Base-by-base conservation (phyloP, 371 early-diverging fungal genomes). In the Mortierella sp. region DNA sequence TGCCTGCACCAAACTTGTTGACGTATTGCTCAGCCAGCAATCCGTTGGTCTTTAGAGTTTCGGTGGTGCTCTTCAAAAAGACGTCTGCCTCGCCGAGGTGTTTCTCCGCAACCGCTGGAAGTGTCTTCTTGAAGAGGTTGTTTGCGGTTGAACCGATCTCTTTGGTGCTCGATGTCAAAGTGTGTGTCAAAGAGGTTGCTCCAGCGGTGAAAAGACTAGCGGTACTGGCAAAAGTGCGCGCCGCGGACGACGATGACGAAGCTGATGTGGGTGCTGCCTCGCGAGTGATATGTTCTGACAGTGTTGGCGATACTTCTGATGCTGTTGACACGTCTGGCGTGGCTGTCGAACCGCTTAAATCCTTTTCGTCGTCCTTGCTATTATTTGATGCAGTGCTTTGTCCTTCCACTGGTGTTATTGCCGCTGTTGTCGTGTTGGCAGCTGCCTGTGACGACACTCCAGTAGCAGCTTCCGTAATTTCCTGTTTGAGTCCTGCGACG, bases 11-110 rank as follows among this genome's bases (percentile, higher is more conserved):
- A 72, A 86, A 69, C 61, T 82, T 81, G 77, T 86, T 86, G 77
- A 86, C 86, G 26, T 86, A 86, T 40, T 86, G 86, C 69, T 86
- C 86, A 13, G 86, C 86, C 40, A 86, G n/a, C 59, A 81, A 37
- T 40, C 86, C 86, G 26, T 86, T 86, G 37, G 82, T 73, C 75
- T 82, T 86, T 26, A 86, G 69, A 0, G 82, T 46, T 50, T 86
- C 86, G 19, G 86, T 82, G 19, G 86, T 86, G 74, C 61, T 78
- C 73, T 81, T 86, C 71, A 86, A 46, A 69, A 86, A 82, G 34
- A 72, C 51, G 61, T 86, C 86, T 2, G 86, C 86, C 24, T 82
- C 86, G 19, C 77, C 82, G 26, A 85, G 48, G 40, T 81, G 82
- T 69, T 85, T 85, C 70, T 86, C 86, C 1, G 82, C 86, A 9